Conservation (phyloP, 345 rosid genomes). For the Gossypium turneri region DNA sequence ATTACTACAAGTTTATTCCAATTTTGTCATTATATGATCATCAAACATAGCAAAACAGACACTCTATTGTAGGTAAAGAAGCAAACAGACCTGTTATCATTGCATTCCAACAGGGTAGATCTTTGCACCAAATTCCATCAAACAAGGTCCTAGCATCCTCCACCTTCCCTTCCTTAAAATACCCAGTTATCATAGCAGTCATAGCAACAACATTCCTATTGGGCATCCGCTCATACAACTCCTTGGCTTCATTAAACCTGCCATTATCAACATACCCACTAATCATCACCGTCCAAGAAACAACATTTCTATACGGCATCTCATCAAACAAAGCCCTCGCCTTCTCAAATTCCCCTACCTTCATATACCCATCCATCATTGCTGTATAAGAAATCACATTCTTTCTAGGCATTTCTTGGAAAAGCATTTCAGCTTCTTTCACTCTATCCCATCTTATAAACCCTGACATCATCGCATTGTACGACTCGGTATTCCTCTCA, state of each 20-base stretch:
- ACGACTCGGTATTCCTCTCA: conserved; percentile 28
- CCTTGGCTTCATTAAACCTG: conserved; percentile 27
- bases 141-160: conserved; percentile 33
- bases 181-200: conserved; percentile 35
- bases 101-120: conserved; percentile 37
- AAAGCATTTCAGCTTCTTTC: conserved; percentile 31
- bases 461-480: conserved; percentile 41
- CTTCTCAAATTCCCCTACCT: conserved; percentile 31
- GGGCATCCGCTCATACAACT: conserved; percentile 28
- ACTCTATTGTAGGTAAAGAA: conserved; percentile 3
- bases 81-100: conserved; percentile 34
- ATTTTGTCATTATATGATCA: conserved; percentile 8
- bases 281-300: conserved; percentile 37
- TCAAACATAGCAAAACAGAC: not conserved
- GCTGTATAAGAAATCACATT: conserved; percentile 46
- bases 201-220: conserved; percentile 25
- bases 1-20: not conserved
- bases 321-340: conserved; percentile 31
- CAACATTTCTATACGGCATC: conserved; percentile 28
- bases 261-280: conserved; percentile 36
- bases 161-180: conserved; percentile 35
- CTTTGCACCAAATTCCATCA: conserved; percentile 25
- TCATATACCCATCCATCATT: conserved; percentile 43
- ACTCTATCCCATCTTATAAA: conserved; percentile 28
- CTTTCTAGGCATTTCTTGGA: conserved; percentile 31